Evolutionary conservation across 805 yeast genomes (phyloP).

Genomic region (Saccharomycopsis fibuligera): DNA sequence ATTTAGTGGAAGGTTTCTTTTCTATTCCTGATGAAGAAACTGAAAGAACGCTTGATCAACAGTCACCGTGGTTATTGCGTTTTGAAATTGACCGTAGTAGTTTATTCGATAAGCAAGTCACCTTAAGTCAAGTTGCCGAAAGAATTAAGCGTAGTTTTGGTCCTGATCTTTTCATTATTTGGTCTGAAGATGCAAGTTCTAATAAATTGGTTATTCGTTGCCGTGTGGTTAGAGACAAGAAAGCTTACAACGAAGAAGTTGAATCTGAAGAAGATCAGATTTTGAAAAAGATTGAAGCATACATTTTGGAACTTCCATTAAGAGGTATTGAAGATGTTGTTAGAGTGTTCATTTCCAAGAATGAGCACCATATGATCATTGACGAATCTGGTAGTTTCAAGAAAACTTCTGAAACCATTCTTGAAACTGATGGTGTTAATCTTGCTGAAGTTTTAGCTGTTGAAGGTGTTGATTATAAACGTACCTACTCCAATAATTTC

Average conservation of each 20-base stretch:
- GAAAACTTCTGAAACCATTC: constrained; percentile 93
- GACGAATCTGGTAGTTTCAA: constrained; percentile 80
- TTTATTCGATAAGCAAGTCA: constrained; percentile 95
- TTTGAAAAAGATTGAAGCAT: constrained; percentile 89
- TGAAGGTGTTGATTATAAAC: constrained; percentile 85
- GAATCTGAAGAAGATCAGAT: constrained; percentile 97
- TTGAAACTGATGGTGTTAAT: constrained; percentile 98
- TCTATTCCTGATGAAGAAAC: constrained; percentile 97
- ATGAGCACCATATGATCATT: constrained; percentile 36
- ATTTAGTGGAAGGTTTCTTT: constrained; percentile 94
- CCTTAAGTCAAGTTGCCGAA: constrained; percentile 97
- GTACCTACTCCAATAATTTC: constrained; percentile 94
- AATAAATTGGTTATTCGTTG: constrained; percentile 95
- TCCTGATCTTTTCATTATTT: constrained; percentile 91
- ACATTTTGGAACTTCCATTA: constrained; percentile 91
- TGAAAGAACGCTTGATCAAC: constrained; percentile 87
- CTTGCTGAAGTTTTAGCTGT: constrained; percentile 91
- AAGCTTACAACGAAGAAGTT: constrained; percentile 84
- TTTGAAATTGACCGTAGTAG: constrained; percentile 96
- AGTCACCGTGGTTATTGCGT: constrained; percentile 97
- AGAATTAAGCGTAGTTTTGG: constrained; percentile 89
- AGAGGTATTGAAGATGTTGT: constrained; percentile 94
- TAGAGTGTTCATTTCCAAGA: constrained; percentile 62
- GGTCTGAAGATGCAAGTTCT: constrained; percentile 96
- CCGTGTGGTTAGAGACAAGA: constrained; percentile 96